Evolutionary conservation across 345 rosid genomes (phyloP).

Genomic region (Melastoma malabathricum): DNA sequence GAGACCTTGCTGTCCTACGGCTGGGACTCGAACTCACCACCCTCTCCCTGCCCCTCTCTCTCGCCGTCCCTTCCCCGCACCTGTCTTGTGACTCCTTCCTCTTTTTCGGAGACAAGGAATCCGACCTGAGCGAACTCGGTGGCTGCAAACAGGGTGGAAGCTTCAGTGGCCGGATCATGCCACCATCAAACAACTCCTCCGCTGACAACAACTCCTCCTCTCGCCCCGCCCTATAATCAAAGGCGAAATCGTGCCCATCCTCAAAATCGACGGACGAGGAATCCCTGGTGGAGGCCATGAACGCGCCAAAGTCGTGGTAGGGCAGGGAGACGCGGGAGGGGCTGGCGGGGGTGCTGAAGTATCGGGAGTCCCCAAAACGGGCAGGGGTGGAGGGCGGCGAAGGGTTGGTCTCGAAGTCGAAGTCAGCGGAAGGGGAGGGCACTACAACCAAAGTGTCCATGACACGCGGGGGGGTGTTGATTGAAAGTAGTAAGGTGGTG

Average conservation of each 20-base stretch:
- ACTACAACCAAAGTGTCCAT: no score
- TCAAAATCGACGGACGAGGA: neutral
- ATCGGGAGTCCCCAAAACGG: no score
- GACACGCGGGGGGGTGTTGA: no score
- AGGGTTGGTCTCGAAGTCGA: no score
- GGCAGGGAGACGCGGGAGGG: no score
- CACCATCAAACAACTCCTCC: constrained; percentile 67
- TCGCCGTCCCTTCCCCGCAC: constrained; percentile 7
- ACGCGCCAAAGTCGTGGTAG: no score
- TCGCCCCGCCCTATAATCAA: constrained; percentile 20
- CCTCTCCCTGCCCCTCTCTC: constrained; percentile 46
- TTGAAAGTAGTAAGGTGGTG: no score
- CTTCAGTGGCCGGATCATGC: constrained; percentile 55
- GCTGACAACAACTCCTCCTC: constrained; percentile 36
- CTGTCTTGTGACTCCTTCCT: constrained; percentile 7
- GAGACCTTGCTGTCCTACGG: constrained; percentile 47
- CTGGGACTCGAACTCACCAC: constrained; percentile 20
- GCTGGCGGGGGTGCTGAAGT: no score
- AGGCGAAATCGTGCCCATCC: constrained; percentile 36
- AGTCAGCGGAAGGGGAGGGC: no score
- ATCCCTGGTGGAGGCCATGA: no score
- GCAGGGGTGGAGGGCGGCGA: no score
- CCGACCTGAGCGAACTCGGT: constrained; percentile 8
- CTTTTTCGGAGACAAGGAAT: constrained; percentile 30
- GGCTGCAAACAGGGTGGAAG: constrained; percentile 42